A percentile compares a stretch with the other conserved stretches of the same genome.
Evolutionary conservation across 352 stramenopile genomes (phyloP).

Genomic region (Vaucheria bursata): DNA sequence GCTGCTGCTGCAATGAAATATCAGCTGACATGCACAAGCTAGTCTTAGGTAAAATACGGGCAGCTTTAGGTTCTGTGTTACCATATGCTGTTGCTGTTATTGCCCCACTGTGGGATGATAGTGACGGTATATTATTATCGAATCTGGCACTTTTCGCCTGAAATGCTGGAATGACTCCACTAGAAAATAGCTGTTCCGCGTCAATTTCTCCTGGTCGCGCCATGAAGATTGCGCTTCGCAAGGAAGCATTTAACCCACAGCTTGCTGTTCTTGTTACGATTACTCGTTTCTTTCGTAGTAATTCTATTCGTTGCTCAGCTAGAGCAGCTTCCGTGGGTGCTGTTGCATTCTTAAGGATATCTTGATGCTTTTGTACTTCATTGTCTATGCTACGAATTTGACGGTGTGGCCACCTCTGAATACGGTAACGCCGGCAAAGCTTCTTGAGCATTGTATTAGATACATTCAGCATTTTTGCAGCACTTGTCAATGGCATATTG

Average conservation of each 20-base stretch:
- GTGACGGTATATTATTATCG: too few relatives aligned
- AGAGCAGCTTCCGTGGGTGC: not conserved
- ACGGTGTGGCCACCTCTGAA: conserved; percentile 16
- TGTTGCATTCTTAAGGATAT: not conserved
- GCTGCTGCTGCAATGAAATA: too few relatives aligned
- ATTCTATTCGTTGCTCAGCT: not conserved
- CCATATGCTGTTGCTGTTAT: too few relatives aligned
- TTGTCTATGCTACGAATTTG: conserved; percentile 19
- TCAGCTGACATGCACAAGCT: too few relatives aligned
- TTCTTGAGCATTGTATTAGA: conserved; percentile 20
- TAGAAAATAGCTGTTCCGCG: not conserved
- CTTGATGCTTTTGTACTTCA: not conserved
- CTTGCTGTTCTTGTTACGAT: not conserved
- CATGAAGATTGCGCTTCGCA: not conserved
- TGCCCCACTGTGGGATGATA: too few relatives aligned
- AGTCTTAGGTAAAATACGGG: too few relatives aligned
- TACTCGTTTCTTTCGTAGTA: not conserved
- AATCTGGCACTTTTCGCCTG: not conserved
- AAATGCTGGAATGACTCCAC: not conserved
- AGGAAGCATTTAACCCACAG: not conserved
- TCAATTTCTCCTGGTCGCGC: not conserved
- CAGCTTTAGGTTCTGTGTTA: too few relatives aligned
- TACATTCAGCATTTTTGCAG: conserved; percentile 5
- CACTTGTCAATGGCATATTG: not conserved
- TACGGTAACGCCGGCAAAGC: conserved; percentile 8